Evolutionary conservation across 2,329 filamentous ascomycete genomes (phyloP).

Genomic region (Colletotrichum gloeosporioides): DNA sequence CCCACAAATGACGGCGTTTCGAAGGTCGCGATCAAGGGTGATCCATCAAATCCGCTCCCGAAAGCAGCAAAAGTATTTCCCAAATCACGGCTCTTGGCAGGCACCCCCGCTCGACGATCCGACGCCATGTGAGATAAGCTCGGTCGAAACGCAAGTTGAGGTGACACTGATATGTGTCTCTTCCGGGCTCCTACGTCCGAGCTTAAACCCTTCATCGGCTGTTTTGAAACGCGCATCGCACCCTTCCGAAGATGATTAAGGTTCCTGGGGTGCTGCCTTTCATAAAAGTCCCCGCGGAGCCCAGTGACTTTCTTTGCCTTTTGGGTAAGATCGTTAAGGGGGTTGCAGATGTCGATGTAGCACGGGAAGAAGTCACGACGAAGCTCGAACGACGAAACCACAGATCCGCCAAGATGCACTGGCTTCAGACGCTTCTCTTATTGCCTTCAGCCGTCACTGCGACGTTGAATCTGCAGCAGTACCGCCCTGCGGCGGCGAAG

Average conservation of each 20-base stretch:
- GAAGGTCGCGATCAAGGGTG: neutral
- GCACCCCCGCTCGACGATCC: neutral
- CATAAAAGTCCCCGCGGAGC: neutral
- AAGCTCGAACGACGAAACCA: neutral
- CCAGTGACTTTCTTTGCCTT: neutral
- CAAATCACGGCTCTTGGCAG: neutral
- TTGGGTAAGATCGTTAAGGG: neutral
- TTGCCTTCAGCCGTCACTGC: conserved; percentile 5
- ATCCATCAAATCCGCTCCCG: neutral
- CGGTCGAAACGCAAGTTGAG: neutral
- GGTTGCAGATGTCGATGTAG: neutral
- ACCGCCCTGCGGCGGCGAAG: neutral
- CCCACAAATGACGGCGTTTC: neutral
- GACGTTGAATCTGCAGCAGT: conserved; percentile 18
- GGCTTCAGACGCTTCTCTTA: neutral
- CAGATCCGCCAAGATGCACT: neutral
- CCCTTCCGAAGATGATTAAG: conserved; percentile 12
- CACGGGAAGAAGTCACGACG: neutral
- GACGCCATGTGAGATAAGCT: neutral
- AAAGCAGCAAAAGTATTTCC: neutral
- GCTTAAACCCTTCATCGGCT: conserved; percentile 6
- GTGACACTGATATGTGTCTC: conserved; percentile 10
- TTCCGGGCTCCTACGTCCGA: neutral
- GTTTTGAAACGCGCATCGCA: conserved; percentile 19
- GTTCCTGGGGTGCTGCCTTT: neutral